Percentiles rank a stretch among this genome's conserved stretches.
These are phyloP conservation scores for Jamesozyma rosinii DNA, from an alignment of 805 yeast species.

Conservation along the genomic window DNA sequence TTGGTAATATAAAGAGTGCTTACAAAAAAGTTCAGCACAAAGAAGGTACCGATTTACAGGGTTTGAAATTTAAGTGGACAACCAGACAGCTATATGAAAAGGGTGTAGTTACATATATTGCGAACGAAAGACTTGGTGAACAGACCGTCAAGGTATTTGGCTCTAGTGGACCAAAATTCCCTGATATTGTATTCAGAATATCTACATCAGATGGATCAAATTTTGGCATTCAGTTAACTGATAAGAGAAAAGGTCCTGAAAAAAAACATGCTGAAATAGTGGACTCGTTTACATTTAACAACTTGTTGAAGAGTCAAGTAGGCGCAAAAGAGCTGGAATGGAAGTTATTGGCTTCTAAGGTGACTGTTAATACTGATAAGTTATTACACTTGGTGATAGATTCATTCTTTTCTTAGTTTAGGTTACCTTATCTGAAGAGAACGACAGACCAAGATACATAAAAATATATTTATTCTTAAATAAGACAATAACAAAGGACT, in stretches of 20 bases:
- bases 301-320: constrained; percentile 63
- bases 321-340: constrained; percentile 46
- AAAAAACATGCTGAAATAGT: constrained; percentile 24
- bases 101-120: constrained; percentile 52
- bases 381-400: constrained; percentile 61
- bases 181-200: constrained; percentile 60
- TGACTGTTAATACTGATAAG: constrained; percentile 56
- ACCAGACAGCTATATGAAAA: constrained; percentile 68
- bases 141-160: constrained; percentile 33
- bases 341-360: constrained; percentile 57
- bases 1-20: constrained; percentile 36
- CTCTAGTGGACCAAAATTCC: constrained; percentile 42
- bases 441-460: too few species aligned
- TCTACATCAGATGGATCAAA: constrained; percentile 67
- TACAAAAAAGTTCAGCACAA: constrained; percentile 31
- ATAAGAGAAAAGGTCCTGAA: constrained; percentile 26
- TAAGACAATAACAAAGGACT: neutral
- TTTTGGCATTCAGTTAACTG: constrained; percentile 53
- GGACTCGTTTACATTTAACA: constrained; percentile 55
- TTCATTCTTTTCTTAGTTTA: constrained; percentile 38
- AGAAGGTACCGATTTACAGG: constrained; percentile 23
- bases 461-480: too few species aligned
- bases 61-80: constrained; percentile 62
- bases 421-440: neutral
- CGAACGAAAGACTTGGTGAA: constrained; percentile 40